Evolutionary conservation across 805 yeast genomes (phyloP).

Genomic region (Teunomyces gatunensis): DNA sequence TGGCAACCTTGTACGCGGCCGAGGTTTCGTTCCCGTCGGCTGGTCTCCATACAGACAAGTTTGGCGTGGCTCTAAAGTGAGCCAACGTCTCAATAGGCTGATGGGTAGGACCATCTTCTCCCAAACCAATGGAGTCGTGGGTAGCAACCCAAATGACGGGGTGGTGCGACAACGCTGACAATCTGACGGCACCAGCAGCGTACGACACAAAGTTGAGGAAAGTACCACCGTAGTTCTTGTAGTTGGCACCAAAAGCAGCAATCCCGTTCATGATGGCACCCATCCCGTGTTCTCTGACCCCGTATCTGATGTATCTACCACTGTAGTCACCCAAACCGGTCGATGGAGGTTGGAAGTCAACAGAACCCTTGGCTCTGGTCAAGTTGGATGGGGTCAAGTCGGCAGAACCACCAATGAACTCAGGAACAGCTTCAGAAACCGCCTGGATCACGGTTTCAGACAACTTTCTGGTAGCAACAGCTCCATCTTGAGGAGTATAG

Average conservation of each 20-base stretch:
- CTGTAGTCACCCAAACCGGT: slow-evolving; percentile 78
- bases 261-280: slow-evolving; percentile 98
- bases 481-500: slow-evolving; percentile 72
- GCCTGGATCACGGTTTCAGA: slow-evolving; percentile 74
- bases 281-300: slow-evolving; percentile 99
- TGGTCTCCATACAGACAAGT: slow-evolving; percentile 85
- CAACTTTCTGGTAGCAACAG: slow-evolving; percentile 92
- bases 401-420: slow-evolving; percentile 96
- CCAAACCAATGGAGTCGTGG: slow-evolving; percentile 86
- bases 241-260: slow-evolving; percentile 83
- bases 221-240: slow-evolving; percentile 93
- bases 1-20: slow-evolving; percentile 72
- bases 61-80: slow-evolving; percentile 82
- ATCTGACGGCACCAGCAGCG: slow-evolving; percentile 85
- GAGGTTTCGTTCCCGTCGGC: slow-evolving; percentile 89
- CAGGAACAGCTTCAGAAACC: slow-evolving; percentile 69
- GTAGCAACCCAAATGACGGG: slow-evolving; percentile 87
- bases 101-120: slow-evolving; percentile 94
- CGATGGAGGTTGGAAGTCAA: slow-evolving; percentile 88
- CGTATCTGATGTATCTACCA: slow-evolving; percentile 95
- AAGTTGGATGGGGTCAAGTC: slow-evolving; percentile 96
- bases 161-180: slow-evolving; percentile 78
- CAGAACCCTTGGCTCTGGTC: slow-evolving; percentile 80
- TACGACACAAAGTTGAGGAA: slow-evolving; percentile 89
- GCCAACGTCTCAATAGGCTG: slow-evolving; percentile 89